A percentile compares a stretch with the other conserved stretches of the same genome.
Conservation (phyloP, 2,329 filamentous ascomycete species). For the Periconia macrospinosa region DNA sequence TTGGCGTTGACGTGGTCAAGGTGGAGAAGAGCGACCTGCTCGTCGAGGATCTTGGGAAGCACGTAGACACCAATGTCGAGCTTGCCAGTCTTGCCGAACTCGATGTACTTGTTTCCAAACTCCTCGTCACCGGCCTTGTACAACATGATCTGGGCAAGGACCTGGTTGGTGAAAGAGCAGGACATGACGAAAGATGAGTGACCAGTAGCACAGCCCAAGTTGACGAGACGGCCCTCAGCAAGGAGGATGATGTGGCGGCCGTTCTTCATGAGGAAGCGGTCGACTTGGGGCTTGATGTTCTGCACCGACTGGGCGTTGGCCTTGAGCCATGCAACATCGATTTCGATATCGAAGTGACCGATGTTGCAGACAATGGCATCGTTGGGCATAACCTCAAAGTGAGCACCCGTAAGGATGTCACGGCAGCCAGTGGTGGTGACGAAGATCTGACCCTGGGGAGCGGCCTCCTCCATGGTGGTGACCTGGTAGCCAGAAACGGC, state of each 20-base stretch:
- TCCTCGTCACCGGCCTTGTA: constrained; percentile 88
- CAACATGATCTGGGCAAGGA: constrained; percentile 97
- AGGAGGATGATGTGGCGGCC: constrained; percentile 98
- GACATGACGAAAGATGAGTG: constrained; percentile 99
- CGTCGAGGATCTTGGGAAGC: constrained; percentile 97
- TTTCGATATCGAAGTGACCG: constrained; percentile 99
- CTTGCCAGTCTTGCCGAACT: constrained; percentile 92
- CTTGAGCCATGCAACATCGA: constrained; percentile 99
- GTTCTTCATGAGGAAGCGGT: constrained; percentile 92
- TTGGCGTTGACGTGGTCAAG: constrained; percentile 91
- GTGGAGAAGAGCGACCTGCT: constrained; percentile 96
- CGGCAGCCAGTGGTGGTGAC: constrained; percentile 99
- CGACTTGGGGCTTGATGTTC: constrained; percentile 99
- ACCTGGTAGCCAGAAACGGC: constrained; percentile 97
- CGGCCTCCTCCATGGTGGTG: constrained; percentile 96
- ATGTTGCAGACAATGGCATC: constrained; percentile 99
- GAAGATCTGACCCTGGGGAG: constrained; percentile 88
- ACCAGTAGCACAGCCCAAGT: constrained; percentile 97
- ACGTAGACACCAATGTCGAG: constrained; percentile 92
- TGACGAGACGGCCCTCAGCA: constrained; percentile 97
- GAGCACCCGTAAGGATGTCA: constrained; percentile 88
- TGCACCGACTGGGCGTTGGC: constrained; percentile 88
- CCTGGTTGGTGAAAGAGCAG: constrained; percentile 99
- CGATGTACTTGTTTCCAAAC: constrained; percentile 91
- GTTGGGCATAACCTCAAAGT: constrained; percentile 96